A percentile compares a stretch with the other conserved stretches of the same genome.
These are phyloP conservation scores for Sphaerulina vaccinii DNA, from an alignment of 2,329 filamentous ascomycete genomes.

Conservation along the genomic window DNA sequence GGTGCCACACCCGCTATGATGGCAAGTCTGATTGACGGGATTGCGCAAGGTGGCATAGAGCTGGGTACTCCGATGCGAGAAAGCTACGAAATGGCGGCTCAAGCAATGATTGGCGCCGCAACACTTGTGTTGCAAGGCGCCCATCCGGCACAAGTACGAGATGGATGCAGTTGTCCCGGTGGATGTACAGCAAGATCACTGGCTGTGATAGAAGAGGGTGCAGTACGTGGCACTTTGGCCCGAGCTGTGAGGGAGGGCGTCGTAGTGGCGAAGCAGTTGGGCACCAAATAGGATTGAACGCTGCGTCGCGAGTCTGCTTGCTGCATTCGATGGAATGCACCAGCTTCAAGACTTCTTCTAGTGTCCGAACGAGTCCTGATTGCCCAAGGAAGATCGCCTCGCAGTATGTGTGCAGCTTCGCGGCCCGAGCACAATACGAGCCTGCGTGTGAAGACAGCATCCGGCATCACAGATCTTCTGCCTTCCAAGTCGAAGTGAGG, in stretches of 20 bases:
- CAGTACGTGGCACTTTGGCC: constrained; percentile 64
- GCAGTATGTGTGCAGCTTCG: too few relatives aligned
- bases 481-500: too few relatives aligned
- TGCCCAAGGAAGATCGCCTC: too few relatives aligned
- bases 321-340: too few relatives aligned
- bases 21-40: constrained; percentile 70
- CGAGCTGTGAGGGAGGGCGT: constrained; percentile 64
- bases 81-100: constrained; percentile 73
- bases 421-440: too few relatives aligned
- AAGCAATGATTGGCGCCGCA: constrained; percentile 74
- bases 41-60: constrained; percentile 74
- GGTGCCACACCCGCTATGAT: constrained; percentile 77
- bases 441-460: too few relatives aligned
- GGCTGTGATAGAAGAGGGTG: constrained; percentile 70
- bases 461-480: too few relatives aligned
- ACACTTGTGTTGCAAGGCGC: constrained; percentile 66
- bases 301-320: too few relatives aligned
- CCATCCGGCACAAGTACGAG: constrained; percentile 72
- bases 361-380: too few relatives aligned
- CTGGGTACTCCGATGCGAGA: constrained; percentile 73
- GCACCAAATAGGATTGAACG: too few relatives aligned
- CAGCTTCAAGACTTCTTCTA: too few relatives aligned
- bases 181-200: constrained; percentile 76
- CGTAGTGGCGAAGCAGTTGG: background rate
- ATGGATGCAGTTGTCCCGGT: constrained; percentile 75